Evolutionary conservation across 225 moss, liverwort and hornwort genomes (phyloP), one percentile per base, ranked within the genome.

Genomic region (Climacium dendroides): DNA sequence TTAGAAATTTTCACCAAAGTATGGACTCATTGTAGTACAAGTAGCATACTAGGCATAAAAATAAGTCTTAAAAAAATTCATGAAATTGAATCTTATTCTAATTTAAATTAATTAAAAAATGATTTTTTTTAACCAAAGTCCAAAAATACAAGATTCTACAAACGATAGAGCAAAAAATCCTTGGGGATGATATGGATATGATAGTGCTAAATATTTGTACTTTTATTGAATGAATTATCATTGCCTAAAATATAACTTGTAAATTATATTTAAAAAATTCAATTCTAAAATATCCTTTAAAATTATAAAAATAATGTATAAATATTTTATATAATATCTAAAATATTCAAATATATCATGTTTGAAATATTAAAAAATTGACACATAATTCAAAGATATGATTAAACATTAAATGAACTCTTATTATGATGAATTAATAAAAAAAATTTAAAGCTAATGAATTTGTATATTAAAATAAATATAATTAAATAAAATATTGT

Each of bases 311-410:
- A 19, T 34, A 30, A 50, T 50, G 5, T 16, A 5, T 1, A 5
- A 15, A 64, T 10, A 65, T 65, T 35, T 10, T 19, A 35, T 11
- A 19, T 19, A 10, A 2, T 65, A 19, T 65, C 1, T n/a, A 19
- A 20, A 19, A 10, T 65, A 6, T 66, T 1, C 6, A 19, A 11
- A n/a, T n/a, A 6, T 66, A 11, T 0, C 0, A 20, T 6, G 4
- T 17, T 45, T 72, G 6, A 72, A 17, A 7, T 45, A 45, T 15
- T 3, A 16, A 24, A 28, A 45, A 72, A 28, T 15, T 72, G 22
- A 45, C 3, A 28, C 1, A 0, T 28, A 45, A 45, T 72, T 72
- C 9, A 45, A 29, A 72, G 45, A 28, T 24, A 28, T 35, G 28
- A 45, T 45, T 72, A 45, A 11, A 45, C 15, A 15, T 71, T 28